A percentile compares a stretch with the other conserved stretches of the same genome.
Evolutionary conservation across 345 rosid genomes (phyloP).

Genomic region (Toxicodendron radicans): DNA sequence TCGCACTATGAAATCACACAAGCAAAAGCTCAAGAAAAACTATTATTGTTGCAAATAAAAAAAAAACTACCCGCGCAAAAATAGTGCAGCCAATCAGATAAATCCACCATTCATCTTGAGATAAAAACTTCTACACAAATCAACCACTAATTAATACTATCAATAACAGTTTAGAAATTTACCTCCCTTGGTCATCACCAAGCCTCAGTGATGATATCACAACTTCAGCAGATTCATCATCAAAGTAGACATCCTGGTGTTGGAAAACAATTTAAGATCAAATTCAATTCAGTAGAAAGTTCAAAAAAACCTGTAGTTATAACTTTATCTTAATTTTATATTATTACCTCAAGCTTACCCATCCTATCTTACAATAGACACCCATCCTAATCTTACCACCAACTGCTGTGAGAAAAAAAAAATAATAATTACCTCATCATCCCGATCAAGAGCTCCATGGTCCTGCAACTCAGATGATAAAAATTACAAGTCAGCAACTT

Average conservation of each 20-base stretch:
- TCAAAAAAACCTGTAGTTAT: not conserved
- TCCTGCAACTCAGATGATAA: slow-evolving; percentile 50
- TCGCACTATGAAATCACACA: no score
- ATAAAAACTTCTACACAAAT: not conserved
- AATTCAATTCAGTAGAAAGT: slow-evolving; percentile 12
- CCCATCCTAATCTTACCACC: not conserved
- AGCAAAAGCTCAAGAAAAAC: no score
- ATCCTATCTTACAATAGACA: not conserved
- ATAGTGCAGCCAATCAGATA: not conserved
- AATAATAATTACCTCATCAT: slow-evolving; percentile 60
- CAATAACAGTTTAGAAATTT: slow-evolving; percentile 19
- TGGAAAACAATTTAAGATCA: slow-evolving; percentile 3
- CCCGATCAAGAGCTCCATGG: slow-evolving; percentile 67
- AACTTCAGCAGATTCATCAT: slow-evolving; percentile 91
- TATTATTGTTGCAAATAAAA: not conserved
- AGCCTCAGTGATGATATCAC: slow-evolving; percentile 94
- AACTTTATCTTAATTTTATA: not conserved
- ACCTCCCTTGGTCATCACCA: slow-evolving; percentile 97
- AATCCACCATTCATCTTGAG: not conserved
- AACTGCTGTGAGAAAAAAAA: not conserved
- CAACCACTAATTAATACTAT: not conserved
- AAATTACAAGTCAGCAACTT: slow-evolving; percentile 10
- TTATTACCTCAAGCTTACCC: not conserved
- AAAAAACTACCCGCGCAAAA: not conserved
- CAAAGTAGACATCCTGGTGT: slow-evolving; percentile 87